Percentiles rank a stretch among this genome's conserved stretches.
Conservation (phyloP, 495 filamentous ascomycete genomes). For the Friedmanniomyces simplex region DNA sequence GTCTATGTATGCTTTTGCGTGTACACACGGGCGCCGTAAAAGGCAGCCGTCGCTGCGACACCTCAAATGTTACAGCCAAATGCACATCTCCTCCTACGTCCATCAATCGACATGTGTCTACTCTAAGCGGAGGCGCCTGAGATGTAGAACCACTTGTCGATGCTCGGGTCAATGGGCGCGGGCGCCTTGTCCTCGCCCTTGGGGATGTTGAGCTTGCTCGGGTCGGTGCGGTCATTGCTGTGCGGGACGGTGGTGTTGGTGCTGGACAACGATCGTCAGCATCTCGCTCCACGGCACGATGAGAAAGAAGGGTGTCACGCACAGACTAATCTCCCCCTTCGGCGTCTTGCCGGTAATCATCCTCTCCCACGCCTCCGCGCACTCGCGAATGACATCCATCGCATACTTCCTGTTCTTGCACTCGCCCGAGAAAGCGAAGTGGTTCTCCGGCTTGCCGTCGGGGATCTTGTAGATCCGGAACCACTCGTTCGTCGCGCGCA, state of each 20-base stretch:
- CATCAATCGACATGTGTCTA: background rate
- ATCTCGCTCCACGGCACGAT: background rate
- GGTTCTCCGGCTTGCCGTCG: conserved; percentile 99
- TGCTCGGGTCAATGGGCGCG: conserved; percentile 86
- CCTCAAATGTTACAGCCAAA: background rate
- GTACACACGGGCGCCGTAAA: background rate
- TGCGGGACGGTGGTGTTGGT: conserved; percentile 66
- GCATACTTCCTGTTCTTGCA: conserved; percentile 99
- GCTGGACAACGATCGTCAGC: conserved; percentile 33
- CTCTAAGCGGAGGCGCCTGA: conserved; percentile 82
- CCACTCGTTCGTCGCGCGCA: conserved; percentile 99
- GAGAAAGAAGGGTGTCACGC: conserved; percentile 31
- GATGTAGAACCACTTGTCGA: conserved; percentile 99
- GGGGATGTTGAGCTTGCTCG: conserved; percentile 58
- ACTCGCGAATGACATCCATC: conserved; percentile 87
- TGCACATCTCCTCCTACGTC: background rate
- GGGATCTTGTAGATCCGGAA: conserved; percentile 99
- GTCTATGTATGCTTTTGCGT: background rate
- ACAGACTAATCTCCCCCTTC: conserved; percentile 70
- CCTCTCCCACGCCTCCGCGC: conserved; percentile 92
- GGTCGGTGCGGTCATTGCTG: conserved; percentile 55
- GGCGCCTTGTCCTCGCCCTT: conserved; percentile 64
- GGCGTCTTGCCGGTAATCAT: conserved; percentile 80
- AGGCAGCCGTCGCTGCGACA: background rate
- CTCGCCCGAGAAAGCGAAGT: conserved; percentile 99